Evolutionary conservation across 192 early-diverging fungal species (phyloP), one percentile per base, ranked within the genome.

Genomic region (Lunasporangiospora selenospora): DNA sequence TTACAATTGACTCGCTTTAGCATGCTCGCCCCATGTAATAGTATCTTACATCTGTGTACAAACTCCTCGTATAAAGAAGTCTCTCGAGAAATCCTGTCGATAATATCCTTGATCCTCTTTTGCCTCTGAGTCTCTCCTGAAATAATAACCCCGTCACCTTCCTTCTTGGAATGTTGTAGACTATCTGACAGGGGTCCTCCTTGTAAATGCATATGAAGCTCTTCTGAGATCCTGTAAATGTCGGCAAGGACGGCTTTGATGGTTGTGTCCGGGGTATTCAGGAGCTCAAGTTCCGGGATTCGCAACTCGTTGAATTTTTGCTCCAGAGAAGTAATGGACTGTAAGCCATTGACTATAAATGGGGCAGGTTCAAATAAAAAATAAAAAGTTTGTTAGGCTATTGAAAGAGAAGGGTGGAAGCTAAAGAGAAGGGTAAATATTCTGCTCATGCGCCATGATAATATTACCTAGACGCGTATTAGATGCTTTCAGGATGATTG

Each of bases 31-130:
- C 41, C 3, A 16, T 18, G 41, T 31, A 31, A n/a, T 13, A 50
- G 27, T n/a, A 23, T 6, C 62, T 63, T 78, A 86, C 85, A 81
- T 65, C 70, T 80, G 7, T 83, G 83, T n/a, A 80, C 77, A 73
- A 87, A 87, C 62, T 87, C 83, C 53, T 87, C 85, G 46, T 87
- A 87, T 8, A 87, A 67, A 7, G 81, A 83, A 30, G 80, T 79
- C 33, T 87, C 85, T 38, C 76, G 75, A 32, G 69, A 51, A 9
- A 87, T 77, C 46, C 77, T 59, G 51, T 87, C 85, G 31, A 87
- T 46, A 5, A 87, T 71, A 37, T 76, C 62, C 18, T 57, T 57
- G 29, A 87, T 79, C 9, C 81, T 71, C 42, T 69, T 67, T 39
- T 81, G 77, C 39, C 80, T 65, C 39, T 80, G 78, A 61, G 44